A percentile compares a stretch with the other conserved stretches of the same genome.
Conservation (phyloP, 345 rosid genomes). For the Boechera stricta region DNA sequence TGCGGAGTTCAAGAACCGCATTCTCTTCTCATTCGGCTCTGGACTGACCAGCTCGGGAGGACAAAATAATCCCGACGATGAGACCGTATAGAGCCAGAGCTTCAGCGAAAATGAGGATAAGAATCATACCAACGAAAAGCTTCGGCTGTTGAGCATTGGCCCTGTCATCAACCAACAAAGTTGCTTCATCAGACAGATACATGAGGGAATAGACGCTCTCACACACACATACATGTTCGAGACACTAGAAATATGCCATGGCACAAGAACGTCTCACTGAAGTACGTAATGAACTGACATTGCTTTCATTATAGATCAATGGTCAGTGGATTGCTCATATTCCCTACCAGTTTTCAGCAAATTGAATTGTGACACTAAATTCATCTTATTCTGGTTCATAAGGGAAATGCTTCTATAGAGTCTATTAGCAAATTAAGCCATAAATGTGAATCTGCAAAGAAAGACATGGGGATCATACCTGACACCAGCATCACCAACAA, state of each 20-base stretch:
- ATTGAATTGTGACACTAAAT: neutral
- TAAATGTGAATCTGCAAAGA: neutral
- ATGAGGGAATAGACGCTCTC: neutral
- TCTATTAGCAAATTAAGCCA: neutral
- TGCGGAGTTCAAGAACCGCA: constrained; percentile 9
- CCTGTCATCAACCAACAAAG: constrained; percentile 49
- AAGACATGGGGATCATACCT: constrained; percentile 55
- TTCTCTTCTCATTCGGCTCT: constrained; percentile 69
- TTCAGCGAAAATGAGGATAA: constrained; percentile 91
- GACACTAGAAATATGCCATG: neutral
- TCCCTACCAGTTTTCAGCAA: neutral
- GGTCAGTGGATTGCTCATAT: neutral
- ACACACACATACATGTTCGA: neutral
- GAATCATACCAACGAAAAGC: constrained; percentile 96
- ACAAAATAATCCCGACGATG: constrained; percentile 90
- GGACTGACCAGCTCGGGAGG: constrained; percentile 94
- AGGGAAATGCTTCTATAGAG: neutral
- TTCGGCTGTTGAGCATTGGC: constrained; percentile 96
- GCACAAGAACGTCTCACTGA: neutral
- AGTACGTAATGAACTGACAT: neutral
- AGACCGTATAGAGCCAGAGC: constrained; percentile 88
- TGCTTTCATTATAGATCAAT: neutral
- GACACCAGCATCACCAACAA: constrained; percentile 97
- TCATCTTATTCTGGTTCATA: neutral
- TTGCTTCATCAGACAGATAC: neutral